These are phyloP conservation scores for Leishmania guyanensis DNA, from an alignment of 208 protist genomes.

Conservation along the genomic window DNA sequence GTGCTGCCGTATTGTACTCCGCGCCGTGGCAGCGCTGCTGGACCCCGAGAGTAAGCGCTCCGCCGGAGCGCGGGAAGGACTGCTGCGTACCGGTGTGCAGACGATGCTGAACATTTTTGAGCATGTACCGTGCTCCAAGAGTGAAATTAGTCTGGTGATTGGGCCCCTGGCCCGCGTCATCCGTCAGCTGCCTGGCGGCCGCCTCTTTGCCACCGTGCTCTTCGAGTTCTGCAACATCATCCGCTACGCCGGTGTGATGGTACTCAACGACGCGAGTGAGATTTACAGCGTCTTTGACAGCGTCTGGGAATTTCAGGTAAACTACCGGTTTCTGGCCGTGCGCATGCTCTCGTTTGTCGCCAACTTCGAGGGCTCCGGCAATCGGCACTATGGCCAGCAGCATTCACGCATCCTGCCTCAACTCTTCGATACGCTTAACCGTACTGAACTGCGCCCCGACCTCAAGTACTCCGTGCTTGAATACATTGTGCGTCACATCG, in stretches of 20 bases:
- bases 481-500: constrained; percentile 72
- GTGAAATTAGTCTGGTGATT: constrained; percentile 65
- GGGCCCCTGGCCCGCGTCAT: constrained; percentile 61
- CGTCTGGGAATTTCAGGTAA: constrained; percentile 57
- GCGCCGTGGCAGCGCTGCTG: constrained; percentile 56
- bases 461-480: constrained; percentile 79
- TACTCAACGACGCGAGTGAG: constrained; percentile 43
- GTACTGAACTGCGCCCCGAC: constrained; percentile 44
- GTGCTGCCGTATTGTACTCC: constrained; percentile 73
- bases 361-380: constrained; percentile 50
- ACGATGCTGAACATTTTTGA: constrained; percentile 82
- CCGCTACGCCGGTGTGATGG: constrained; percentile 52
- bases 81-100: constrained; percentile 63
- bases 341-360: constrained; percentile 75
- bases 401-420: constrained; percentile 59
- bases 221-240: constrained; percentile 79
- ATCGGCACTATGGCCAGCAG: constrained; percentile 44
- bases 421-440: constrained; percentile 75
- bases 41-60: constrained; percentile 55
- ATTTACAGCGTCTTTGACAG: constrained; percentile 68
- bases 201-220: constrained; percentile 64
- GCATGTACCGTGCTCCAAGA: constrained; percentile 60
- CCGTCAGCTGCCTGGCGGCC: constrained; percentile 44
- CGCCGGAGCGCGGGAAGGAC: constrained; percentile 48
- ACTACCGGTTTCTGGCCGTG: constrained; percentile 78